Evolutionary conservation across 305 asterid species (phyloP), one percentile per base, ranked within the genome.

Genomic region (Coffea humblotiana): DNA sequence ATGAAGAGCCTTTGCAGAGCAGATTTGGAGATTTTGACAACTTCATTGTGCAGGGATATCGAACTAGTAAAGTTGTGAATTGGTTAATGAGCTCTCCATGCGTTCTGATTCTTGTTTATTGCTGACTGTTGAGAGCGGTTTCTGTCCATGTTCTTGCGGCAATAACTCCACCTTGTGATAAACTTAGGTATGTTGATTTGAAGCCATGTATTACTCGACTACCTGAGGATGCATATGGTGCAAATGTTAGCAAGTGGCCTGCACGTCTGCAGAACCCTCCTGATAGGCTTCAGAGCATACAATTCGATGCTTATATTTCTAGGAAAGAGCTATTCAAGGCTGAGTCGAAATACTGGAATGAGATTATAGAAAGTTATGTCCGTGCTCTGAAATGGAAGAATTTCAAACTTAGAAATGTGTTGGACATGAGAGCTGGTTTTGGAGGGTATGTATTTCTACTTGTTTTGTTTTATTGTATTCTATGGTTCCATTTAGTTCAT

Each of bases 361-460:
- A 90, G 88, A 88, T 90, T 71, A 80, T 94, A 43, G 90, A 66
- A n/a, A 81, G 94, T 81, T 90, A 88, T 80, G 88, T 94, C 45
- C 89, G 89, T 23, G 91, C 69, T 71, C 84, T 93, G 64, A 90
- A 80, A 43, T 92, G 97, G 98, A 85, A 88, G 35, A 84, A 86
- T 77, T 83, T 52, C 79, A 88, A 89, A 82, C 76, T 89, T 70
- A 86, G 97, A 86, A 93, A 93, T 83, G 98, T 94, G 70, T 71
- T 93, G 90, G 98, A 91, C 90, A 94, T 94, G 98, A 90, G 89
- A 86, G 98, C 98, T 66, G 97, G 97, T 71, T 93, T 89, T 77
- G 98, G 98, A 85, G 98, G 98, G 98, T 94, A 87, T 84, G 71
- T 61, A 63, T 78, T 75, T 66, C 35, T 45, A 72, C 71, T 76